phyloP scores from a whole-genome alignment of 345 rosid species.

The Angophora floribunda region DNA sequence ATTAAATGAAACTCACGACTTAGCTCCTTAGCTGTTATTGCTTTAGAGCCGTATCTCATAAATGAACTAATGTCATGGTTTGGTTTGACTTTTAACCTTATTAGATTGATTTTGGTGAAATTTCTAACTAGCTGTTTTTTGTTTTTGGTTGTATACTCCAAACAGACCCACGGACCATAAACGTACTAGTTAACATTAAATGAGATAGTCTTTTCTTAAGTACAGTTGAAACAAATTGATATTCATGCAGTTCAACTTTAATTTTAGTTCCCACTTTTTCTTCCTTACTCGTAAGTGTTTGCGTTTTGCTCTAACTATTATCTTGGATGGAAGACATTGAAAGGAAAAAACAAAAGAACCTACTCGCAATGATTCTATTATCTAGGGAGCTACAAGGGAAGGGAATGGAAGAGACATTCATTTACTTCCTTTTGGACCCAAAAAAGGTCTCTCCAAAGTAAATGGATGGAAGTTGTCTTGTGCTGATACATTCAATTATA shows the following conservation, averaged over 20 bases:
- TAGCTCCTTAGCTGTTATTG: background rate
- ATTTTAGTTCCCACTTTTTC: background rate
- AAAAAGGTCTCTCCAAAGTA: background rate
- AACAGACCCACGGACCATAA: background rate
- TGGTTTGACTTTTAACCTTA: background rate
- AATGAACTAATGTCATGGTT: background rate
- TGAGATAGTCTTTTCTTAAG: background rate
- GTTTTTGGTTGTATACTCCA: background rate
- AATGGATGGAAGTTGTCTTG: background rate
- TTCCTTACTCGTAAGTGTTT: background rate
- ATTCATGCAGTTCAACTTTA: background rate
- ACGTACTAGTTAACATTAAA: background rate
- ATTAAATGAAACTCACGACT: background rate
- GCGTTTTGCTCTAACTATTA: background rate
- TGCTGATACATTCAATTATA: background rate
- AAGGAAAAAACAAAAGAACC: background rate
- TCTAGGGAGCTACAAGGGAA: background rate
- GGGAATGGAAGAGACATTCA: background rate
- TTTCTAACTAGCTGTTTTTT: background rate
- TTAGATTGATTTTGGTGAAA: background rate
- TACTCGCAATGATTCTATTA: background rate
- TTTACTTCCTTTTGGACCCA: background rate
- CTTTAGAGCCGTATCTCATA: background rate
- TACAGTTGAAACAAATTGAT: background rate
- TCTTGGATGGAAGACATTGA: background rate